These are phyloP conservation scores for Albophoma yamanashiensis DNA, from an alignment of 2,329 filamentous ascomycete species.

Conservation along the genomic window DNA sequence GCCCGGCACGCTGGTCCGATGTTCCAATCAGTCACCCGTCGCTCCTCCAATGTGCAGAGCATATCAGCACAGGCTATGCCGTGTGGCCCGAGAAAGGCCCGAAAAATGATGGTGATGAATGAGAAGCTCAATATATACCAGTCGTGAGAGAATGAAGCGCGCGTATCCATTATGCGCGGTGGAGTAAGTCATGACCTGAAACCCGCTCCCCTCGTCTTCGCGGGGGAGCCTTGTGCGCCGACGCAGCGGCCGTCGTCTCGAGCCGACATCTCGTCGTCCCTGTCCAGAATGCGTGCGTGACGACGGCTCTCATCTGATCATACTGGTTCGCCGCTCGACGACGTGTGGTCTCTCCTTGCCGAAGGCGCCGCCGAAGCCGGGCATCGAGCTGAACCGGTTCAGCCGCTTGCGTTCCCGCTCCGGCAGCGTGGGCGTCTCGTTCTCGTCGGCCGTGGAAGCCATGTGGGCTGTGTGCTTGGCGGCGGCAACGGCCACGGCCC, in stretches of 20 bases:
- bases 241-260: not conserved
- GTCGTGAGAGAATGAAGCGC: not conserved
- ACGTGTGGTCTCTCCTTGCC: conserved; percentile 21
- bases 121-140: not conserved
- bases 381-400: conserved; percentile 46
- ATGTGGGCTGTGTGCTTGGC: conserved; percentile 9
- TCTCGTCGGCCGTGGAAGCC: conserved; percentile 14
- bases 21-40: not conserved
- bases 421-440: conserved; percentile 13
- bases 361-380: conserved; percentile 35
- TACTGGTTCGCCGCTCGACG: conserved; percentile 31
- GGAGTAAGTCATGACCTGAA: not conserved
- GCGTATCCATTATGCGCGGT: not conserved
- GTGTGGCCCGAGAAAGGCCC: not conserved
- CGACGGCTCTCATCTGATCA: conserved; percentile 19
- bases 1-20: not conserved
- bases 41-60: not conserved
- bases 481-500: conserved; percentile 14
- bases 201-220: not conserved
- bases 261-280: not conserved
- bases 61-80: not conserved
- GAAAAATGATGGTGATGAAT: not conserved
- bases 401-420: conserved; percentile 32
- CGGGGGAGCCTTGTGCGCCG: not conserved
- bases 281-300: not conserved